These are phyloP conservation scores for Talaromyces sp. DNA, from an alignment of 2,329 filamentous ascomycete species.

Conservation along the genomic window DNA sequence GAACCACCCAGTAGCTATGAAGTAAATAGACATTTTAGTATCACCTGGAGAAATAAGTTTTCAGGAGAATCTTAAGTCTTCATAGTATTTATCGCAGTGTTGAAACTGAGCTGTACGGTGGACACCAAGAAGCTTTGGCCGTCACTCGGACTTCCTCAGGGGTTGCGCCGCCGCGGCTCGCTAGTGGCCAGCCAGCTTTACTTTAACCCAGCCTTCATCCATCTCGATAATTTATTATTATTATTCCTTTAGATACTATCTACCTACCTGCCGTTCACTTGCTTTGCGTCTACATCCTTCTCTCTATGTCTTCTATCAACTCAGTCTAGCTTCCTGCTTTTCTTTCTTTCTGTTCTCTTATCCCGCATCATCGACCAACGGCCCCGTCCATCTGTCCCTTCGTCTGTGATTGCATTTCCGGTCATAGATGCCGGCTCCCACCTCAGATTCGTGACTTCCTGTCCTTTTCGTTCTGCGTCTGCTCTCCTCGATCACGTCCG, in stretches of 20 bases:
- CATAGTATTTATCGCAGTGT: background rate
- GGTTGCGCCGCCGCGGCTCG: constrained; percentile 28
- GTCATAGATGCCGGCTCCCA: constrained; percentile 29
- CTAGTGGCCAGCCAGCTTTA: constrained; percentile 27
- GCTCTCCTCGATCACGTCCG: constrained; percentile 20
- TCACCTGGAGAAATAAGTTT: background rate
- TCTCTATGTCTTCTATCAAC: constrained; percentile 10
- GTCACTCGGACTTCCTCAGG: constrained; percentile 27
- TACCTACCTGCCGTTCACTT: background rate
- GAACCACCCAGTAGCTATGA: background rate
- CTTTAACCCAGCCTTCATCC: constrained; percentile 23
- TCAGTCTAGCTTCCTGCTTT: constrained; percentile 13
- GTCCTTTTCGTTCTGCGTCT: constrained; percentile 20
- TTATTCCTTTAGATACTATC: background rate
- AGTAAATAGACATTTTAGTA: background rate
- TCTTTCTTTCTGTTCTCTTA: constrained; percentile 14
- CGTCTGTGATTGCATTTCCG: constrained; percentile 19
- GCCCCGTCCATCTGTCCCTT: background rate
- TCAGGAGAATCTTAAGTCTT: background rate
- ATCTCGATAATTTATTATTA: constrained; percentile 8
- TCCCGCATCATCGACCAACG: constrained; percentile 16
- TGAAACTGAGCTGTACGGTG: background rate
- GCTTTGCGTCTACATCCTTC: background rate
- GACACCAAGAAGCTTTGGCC: constrained; percentile 24
- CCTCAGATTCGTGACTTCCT: constrained; percentile 11